Base-by-base conservation (phyloP, 2,329 filamentous ascomycete genomes). In the Alternaria viburni region DNA sequence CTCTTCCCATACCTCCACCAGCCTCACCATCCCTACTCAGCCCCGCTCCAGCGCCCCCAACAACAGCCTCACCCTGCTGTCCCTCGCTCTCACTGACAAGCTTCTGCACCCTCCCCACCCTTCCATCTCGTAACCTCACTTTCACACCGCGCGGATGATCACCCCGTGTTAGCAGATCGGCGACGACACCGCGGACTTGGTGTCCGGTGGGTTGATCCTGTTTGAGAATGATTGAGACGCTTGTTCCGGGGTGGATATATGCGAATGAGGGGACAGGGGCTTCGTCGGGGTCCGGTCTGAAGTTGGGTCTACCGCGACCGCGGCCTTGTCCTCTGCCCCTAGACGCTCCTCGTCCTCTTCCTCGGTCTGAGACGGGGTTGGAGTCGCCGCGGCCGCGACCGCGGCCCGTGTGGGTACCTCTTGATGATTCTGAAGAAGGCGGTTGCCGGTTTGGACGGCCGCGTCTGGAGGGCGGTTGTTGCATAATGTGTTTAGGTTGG, bases 131-230 rank as follows among this genome's bases (percentile, higher is more conserved):
- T 6, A 95, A 83, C 3, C 91, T 87, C 23, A 94, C 91, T 78
- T 94, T 95, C 81, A 94, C 92, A 36, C 92, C 92, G 10, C 90
- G 86, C 3, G 91, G 90, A 72, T 95, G 92, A 69, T 94, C 88
- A 25, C 91, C 90, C 1, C 87, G 83, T 3, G 91, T 94, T 51
- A 95, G 83, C 0, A 94, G 78, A 49, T 93, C 87, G 56, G 85
- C 84, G 1, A 95, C 88, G 6, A 84, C 79, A 23, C 92, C 92
- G 47, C 84, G 82, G 1, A 93, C 91, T 70, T 92, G 89, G 49
- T 86, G 86, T 7, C 91, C 92, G 0, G 91, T 93, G 1, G 86
- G 87, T 76, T 95, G 92, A 78, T 95, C 91, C 64, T 86, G 84
- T 73, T 95, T 95, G 30, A 93, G 84, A 1, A 94, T 84, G 59